These are phyloP conservation scores for Hypoxylon sp. DNA, from an alignment of 2,329 filamentous ascomycete genomes.

Conservation along the genomic window DNA sequence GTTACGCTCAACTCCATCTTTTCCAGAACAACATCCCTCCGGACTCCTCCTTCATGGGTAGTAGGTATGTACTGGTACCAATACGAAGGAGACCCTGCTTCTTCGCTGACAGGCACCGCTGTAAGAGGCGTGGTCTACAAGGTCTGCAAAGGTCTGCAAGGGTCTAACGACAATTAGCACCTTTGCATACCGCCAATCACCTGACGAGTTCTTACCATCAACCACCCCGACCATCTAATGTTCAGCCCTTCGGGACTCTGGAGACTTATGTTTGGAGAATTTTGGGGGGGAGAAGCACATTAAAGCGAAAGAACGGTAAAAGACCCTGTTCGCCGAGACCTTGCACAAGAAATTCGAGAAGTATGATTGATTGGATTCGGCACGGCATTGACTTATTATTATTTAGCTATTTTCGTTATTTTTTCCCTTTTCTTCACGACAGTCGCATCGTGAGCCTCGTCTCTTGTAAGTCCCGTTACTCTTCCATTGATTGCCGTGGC, in stretches of 20 bases:
- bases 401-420: slow-evolving; percentile 26
- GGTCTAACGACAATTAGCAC: slow-evolving; percentile 35
- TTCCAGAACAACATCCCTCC: slow-evolving; percentile 17
- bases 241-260: slow-evolving; percentile 43
- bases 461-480: slow-evolving; percentile 26
- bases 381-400: slow-evolving; percentile 18
- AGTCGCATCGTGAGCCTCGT: slow-evolving; percentile 35
- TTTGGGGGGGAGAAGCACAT: slow-evolving; percentile 6
- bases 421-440: slow-evolving; percentile 13
- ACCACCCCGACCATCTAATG: slow-evolving; percentile 14
- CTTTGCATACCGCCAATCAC: slow-evolving; percentile 40
- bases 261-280: not conserved
- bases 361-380: slow-evolving; percentile 40
- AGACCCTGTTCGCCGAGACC: slow-evolving; percentile 35
- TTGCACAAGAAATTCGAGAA: slow-evolving; percentile 36
- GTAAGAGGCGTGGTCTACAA: slow-evolving; percentile 27
- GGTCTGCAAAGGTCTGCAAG: slow-evolving; percentile 13
- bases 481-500: slow-evolving; percentile 30
- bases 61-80: slow-evolving; percentile 14
- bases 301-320: slow-evolving; percentile 29
- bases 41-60: not conserved
- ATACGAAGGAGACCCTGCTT: slow-evolving; percentile 19
- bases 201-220: slow-evolving; percentile 20
- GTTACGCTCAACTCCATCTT: slow-evolving; percentile 13
- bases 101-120: slow-evolving; percentile 34